Percentiles rank a stretch among this genome's conserved stretches.
phyloP scores from a whole-genome alignment of 352 stramenopile genomes.

The Peronospora destructor region DNA sequence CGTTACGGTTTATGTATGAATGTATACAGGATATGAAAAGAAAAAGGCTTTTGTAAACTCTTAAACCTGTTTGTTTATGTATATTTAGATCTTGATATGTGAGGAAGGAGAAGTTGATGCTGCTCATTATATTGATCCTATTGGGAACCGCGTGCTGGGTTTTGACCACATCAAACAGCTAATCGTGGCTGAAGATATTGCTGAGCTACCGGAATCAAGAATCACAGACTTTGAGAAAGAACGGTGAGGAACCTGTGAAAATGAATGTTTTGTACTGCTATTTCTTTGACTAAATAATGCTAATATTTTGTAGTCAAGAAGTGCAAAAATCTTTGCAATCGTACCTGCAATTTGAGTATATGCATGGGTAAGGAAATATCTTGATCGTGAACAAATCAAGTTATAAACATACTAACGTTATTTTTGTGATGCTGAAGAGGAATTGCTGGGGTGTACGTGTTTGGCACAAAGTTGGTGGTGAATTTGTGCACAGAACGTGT shows the following conservation, averaged over 20 bases:
- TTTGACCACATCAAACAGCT: slow-evolving; percentile 85
- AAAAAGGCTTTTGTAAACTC: neutral
- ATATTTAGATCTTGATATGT: slow-evolving; percentile 73
- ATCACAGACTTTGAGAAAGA: slow-evolving; percentile 61
- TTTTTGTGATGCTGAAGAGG: slow-evolving; percentile 31
- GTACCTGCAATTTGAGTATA: slow-evolving; percentile 84
- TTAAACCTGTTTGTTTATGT: slow-evolving; percentile 2
- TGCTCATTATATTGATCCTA: slow-evolving; percentile 80
- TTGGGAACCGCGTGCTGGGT: slow-evolving; percentile 60
- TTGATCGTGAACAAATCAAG: neutral
- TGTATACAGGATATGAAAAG: neutral
- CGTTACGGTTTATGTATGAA: neutral
- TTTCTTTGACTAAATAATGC: neutral
- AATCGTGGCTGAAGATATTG: slow-evolving; percentile 46
- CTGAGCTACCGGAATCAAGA: slow-evolving; percentile 32
- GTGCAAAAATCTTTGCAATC: slow-evolving; percentile 70
- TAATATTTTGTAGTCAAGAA: slow-evolving; percentile 11
- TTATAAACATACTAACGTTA: neutral
- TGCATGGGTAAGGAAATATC: slow-evolving; percentile 36
- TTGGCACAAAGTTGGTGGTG: slow-evolving; percentile 55
- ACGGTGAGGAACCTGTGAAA: slow-evolving; percentile 55
- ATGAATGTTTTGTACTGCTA: neutral
- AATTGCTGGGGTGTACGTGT: slow-evolving; percentile 72
- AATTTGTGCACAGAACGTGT: slow-evolving; percentile 80
- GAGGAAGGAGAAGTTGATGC: slow-evolving; percentile 73